Evolutionary conservation across 225 moss, liverwort and hornwort species (phyloP).

Genomic region (Physcomitrium patens): DNA sequence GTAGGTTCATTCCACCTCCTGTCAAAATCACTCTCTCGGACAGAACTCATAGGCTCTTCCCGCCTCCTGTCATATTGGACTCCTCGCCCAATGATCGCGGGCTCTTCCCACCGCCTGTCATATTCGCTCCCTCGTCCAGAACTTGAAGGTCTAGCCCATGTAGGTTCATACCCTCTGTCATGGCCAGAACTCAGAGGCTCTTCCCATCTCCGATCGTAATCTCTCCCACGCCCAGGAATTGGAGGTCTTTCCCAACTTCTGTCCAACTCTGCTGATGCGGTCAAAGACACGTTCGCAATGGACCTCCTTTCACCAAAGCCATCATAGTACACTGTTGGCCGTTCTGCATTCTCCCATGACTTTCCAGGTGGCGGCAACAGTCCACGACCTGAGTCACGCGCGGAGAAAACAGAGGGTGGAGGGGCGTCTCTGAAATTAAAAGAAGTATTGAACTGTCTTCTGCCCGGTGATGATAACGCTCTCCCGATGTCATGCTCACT

Average conservation of each 20-base stretch:
- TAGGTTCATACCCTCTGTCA: conserved; percentile 27
- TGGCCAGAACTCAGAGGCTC: conserved; percentile 19
- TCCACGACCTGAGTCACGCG: conserved; percentile 16
- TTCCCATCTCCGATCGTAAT: conserved; percentile 34
- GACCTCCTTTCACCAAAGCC: conserved; percentile 21
- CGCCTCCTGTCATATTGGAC: conserved; percentile 26
- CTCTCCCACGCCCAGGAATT: conserved; percentile 24
- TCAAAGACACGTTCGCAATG: conserved; percentile 22
- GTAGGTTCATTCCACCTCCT: conserved; percentile 35
- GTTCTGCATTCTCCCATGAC: conserved; percentile 24
- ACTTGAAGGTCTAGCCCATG: conserved; percentile 17
- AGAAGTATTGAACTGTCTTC: conserved; percentile 27
- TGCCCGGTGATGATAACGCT: conserved; percentile 14
- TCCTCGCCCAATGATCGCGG: conserved; percentile 17
- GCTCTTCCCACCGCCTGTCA: conserved; percentile 28
- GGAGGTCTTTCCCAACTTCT: conserved; percentile 21
- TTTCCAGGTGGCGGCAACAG: conserved; percentile 25
- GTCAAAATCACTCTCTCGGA: conserved; percentile 29
- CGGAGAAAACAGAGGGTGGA: conserved; percentile 23
- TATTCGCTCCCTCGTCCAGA: conserved; percentile 29
- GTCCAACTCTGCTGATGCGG: conserved; percentile 16
- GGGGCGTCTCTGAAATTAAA: conserved; percentile 32
- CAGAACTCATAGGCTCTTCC: conserved; percentile 19
- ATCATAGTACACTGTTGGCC: conserved; percentile 16
- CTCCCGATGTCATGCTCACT: conserved; percentile 28